Evolutionary conservation across 2,329 filamentous ascomycete species (phyloP), one percentile per base, ranked within the genome.

Genomic region (Claviceps monticola): DNA sequence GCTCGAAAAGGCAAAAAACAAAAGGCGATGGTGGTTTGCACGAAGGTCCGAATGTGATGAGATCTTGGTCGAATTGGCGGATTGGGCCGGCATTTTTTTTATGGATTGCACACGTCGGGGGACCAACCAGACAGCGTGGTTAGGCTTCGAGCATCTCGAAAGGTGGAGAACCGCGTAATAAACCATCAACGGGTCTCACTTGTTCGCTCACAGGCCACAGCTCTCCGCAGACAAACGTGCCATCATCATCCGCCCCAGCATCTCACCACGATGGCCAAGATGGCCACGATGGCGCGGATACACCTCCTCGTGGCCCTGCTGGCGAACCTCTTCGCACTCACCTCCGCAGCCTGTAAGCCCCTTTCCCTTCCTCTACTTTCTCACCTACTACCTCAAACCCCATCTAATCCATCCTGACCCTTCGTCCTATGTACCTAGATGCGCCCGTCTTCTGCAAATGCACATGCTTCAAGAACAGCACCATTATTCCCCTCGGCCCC

Each of bases 391-490:
- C 41, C 19, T 11, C 2, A 19, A 8, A 42, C 16, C n/a, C 39
- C 17, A 21, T n/a, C 43, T 4, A 16, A 39, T 11, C 48, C 52
- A 55, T 62, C 62, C 56, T 51, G 39, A 26, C 37, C 5, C 3
- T 23, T n/a, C 21, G 7, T 5, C 21, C 23, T 26, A 26, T 26
- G 5, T 26, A 5, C 14, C 60, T 42, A 83, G 79, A 75, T 36
- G 74, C 78, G 44, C 79, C 78, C 17, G 78, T 76, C 2, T 84
- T 83, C 64, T 84, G 80, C 72, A 84, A 84, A 73, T 84, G 80
- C 68, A 83, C 79, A 58, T 84, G 80, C 69, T 82, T 82, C 69
- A 79, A 78, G 59, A 83, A 84, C 69, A 81, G 77, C 71, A 83
- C 79, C 57, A 81, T 84, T 60, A 81, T 84, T 61, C 72, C 76